A percentile compares a stretch with the other conserved stretches of the same genome.
Conservation (phyloP, 352 stramenopile species). For the Phytophthora constricta region DNA sequence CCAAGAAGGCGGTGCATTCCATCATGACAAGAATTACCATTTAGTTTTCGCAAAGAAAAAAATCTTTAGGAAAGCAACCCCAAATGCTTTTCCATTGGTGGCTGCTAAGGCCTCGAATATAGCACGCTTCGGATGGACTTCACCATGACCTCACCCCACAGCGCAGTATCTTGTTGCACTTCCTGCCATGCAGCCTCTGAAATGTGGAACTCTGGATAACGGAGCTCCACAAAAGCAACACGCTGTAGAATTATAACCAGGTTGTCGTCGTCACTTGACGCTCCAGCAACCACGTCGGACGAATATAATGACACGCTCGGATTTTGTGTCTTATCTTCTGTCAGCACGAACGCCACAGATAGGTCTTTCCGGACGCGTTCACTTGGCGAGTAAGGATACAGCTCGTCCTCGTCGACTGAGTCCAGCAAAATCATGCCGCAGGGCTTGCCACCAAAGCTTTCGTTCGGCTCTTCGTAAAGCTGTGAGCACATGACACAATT, state of each 20-base stretch:
- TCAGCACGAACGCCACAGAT: constrained; percentile 17
- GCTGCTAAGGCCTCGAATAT: constrained; percentile 22
- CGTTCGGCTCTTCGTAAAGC: background rate
- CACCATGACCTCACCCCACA: constrained; percentile 28
- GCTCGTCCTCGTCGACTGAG: constrained; percentile 35
- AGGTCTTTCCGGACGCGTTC: constrained; percentile 30
- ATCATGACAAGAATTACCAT: too few relatives aligned
- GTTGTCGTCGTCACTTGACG: too few relatives aligned
- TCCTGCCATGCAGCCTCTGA: constrained; percentile 5
- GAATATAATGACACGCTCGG: too few relatives aligned
- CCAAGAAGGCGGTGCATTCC: too few relatives aligned
- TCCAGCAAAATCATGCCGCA: constrained; percentile 23
- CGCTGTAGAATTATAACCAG: too few relatives aligned
- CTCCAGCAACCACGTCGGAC: too few relatives aligned
- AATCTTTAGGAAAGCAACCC: too few relatives aligned
- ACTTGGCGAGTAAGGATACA: constrained; percentile 22
- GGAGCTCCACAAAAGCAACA: constrained; percentile 24
- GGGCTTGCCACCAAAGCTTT: background rate
- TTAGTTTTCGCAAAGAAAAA: too few relatives aligned
- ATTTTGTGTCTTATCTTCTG: constrained; percentile 1
- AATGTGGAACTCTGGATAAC: constrained; percentile 20
- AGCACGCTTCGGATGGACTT: constrained; percentile 22
- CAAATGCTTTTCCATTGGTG: too few relatives aligned
- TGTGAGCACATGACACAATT: constrained; percentile 14
- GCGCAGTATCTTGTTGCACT: constrained; percentile 23